Evolutionary conservation across 176 grass and related monocot species (phyloP), one percentile per base, ranked within the genome.

Genomic region (Oropetium thomaeum): DNA sequence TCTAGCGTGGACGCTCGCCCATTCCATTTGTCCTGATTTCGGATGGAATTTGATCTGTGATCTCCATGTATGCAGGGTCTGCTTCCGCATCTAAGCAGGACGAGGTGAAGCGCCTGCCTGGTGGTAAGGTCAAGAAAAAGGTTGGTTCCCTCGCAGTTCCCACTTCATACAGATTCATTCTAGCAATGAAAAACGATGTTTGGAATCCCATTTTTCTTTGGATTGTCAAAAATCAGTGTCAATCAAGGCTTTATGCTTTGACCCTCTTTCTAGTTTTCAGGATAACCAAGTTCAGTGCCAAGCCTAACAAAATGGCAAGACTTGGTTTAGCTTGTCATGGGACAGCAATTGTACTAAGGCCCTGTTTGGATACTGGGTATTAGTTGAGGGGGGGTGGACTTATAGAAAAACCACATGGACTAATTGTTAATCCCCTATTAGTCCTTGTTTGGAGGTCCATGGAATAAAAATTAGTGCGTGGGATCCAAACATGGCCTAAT

Each of bases 41-140:
- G 0, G 19, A 34, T 29, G 22, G 51, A 60, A 63, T 40, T 22
- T 37, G 32, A 66, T 84, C 3, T 35, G 59, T 25, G 5, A 12
- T 17, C 25, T 69, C 1, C 72, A 20, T 76, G 14, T 54, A 51
- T 58, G 73, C 70, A 96, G 96, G 96, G 63, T 73, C 75, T 84
- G 75, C 92, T 53, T 95, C 92, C 1, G 72, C 76, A 41, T 90
- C 92, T 10, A 98, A 98, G 82, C 82, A 67, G 37, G 87, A 90
- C 52, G 92, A 99, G 65, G 84, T 90, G 41, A 99, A 96, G 66
- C 96, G 96, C 65, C 85, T 99, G 79, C 92, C 92, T 58, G 96
- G 96, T 78, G 96, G 96, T 57, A 99, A 99, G 83, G 60, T 92
- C 69, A 99, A 96, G 92, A 99, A 96, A 64, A 99, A 99, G 87